Conservation (phyloP, 176 grass and related monocot genomes). For the Ananas comosus region DNA sequence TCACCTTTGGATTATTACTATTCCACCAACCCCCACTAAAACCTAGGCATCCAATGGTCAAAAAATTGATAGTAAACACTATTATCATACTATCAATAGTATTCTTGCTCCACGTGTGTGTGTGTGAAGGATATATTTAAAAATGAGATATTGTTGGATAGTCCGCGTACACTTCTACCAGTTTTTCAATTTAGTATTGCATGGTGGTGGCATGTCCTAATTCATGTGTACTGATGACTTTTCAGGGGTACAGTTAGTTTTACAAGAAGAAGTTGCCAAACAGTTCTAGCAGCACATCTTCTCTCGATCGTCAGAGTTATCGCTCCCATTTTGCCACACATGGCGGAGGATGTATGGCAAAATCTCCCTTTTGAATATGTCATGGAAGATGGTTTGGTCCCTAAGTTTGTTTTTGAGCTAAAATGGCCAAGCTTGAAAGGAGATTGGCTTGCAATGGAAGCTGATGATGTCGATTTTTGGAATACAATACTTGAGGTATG, state of each 20-base stretch:
- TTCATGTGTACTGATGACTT: constrained; percentile 16
- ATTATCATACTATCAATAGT: no score
- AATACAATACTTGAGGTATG: constrained; percentile 71
- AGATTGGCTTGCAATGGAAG: constrained; percentile 47
- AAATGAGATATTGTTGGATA: no score
- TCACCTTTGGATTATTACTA: no score
- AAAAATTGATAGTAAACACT: no score
- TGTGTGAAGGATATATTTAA: no score
- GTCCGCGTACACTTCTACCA: no score
- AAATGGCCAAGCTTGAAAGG: constrained; percentile 74
- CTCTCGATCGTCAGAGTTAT: constrained; percentile 79
- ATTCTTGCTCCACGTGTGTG: no score
- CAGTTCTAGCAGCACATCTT: constrained; percentile 69
- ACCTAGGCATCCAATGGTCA: no score
- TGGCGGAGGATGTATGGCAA: constrained; percentile 97
- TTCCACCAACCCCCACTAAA: no score
- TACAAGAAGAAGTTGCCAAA: constrained; percentile 92
- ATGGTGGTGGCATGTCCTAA: no score
- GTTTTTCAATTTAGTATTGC: no score
- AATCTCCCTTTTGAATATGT: constrained; percentile 74
- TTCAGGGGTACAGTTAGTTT: constrained; percentile 61
- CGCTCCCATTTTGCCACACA: constrained; percentile 89
- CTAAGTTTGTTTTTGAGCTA: constrained; percentile 72
- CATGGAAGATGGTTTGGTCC: constrained; percentile 62
- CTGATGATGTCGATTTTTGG: constrained; percentile 71